Evolutionary conservation across 1,284 basidiomycete species (phyloP).

Genomic region (Flammula alnicola): DNA sequence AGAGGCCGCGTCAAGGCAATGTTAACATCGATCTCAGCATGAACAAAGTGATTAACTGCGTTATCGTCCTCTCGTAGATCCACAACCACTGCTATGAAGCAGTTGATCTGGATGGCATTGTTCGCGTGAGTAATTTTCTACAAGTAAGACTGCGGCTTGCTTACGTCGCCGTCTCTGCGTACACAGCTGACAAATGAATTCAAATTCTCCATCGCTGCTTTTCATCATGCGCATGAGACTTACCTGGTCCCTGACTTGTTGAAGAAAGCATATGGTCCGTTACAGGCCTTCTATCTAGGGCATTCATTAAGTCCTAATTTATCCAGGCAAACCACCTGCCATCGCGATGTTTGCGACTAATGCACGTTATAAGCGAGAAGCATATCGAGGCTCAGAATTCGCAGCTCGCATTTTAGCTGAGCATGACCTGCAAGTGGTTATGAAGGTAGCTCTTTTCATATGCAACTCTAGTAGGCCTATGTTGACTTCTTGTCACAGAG

Average conservation of each 20-base stretch:
- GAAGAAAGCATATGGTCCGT: conserved; percentile 68
- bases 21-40: not conserved
- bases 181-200: conserved; percentile 79
- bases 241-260: conserved; percentile 79
- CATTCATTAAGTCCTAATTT: not conserved
- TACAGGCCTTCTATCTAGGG: not conserved
- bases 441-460: conserved; percentile 58
- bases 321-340: conserved; percentile 62
- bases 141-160: not conserved
- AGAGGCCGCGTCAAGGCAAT: conserved; percentile 74
- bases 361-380: conserved; percentile 81
- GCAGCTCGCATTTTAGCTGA: conserved; percentile 82
- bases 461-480: no score
- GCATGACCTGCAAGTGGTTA: conserved; percentile 73
- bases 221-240: conserved; percentile 84
- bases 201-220: conserved; percentile 73
- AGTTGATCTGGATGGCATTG: conserved; percentile 78
- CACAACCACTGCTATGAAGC: conserved; percentile 84
- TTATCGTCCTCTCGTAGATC: conserved; percentile 57
- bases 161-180: not conserved
- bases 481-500: conserved; percentile 46
- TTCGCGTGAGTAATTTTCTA: conserved; percentile 55
- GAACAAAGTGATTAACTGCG: conserved; percentile 4
- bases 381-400: conserved; percentile 86
- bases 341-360: conserved; percentile 77